Conservation (phyloP, 805 yeast genomes). For the Isabelozyma rhagii region DNA sequence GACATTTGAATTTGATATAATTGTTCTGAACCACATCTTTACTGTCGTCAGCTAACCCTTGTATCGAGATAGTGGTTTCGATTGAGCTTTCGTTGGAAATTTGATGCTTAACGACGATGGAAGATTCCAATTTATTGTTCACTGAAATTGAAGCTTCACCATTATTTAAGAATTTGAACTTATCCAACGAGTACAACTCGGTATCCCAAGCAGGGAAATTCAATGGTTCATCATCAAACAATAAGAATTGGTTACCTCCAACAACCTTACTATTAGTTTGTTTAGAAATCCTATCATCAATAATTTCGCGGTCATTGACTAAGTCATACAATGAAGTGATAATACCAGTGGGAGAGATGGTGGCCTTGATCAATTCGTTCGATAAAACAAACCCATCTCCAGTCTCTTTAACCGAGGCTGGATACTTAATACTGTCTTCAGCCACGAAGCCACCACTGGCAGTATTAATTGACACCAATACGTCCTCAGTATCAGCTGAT, state of each 20-base stretch:
- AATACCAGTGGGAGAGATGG: slow-evolving; percentile 49
- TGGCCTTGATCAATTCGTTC: slow-evolving; percentile 61
- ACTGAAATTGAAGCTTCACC: slow-evolving; percentile 43
- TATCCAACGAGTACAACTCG: slow-evolving; percentile 81
- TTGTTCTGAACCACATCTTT: slow-evolving; percentile 26
- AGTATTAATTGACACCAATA: slow-evolving; percentile 19
- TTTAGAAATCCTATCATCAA: slow-evolving; percentile 54
- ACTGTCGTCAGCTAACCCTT: slow-evolving; percentile 52
- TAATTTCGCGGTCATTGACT: slow-evolving; percentile 54
- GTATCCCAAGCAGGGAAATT: slow-evolving; percentile 98
- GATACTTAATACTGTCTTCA: slow-evolving; percentile 29
- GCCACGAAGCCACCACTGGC: slow-evolving; percentile 8
- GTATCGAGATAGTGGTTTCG: slow-evolving; percentile 66
- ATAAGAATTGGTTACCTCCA: slow-evolving; percentile 78
- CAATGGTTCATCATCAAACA: slow-evolving; percentile 88
- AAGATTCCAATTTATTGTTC: slow-evolving; percentile 57
- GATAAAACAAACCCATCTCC: slow-evolving; percentile 49
- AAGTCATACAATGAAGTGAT: slow-evolving; percentile 64
- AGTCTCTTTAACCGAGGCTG: slow-evolving; percentile 46
- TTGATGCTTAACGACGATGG: slow-evolving; percentile 59
- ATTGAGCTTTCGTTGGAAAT: slow-evolving; percentile 58
- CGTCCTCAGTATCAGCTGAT: slow-evolving; percentile 5
- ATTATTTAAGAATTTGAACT: slow-evolving; percentile 45
- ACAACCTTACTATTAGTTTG: slow-evolving; percentile 33
- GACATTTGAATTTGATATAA: slow-evolving; percentile 34